These are phyloP conservation scores for Ceratocystis albifundus DNA, from an alignment of 2,329 filamentous ascomycete species.

Conservation along the genomic window DNA sequence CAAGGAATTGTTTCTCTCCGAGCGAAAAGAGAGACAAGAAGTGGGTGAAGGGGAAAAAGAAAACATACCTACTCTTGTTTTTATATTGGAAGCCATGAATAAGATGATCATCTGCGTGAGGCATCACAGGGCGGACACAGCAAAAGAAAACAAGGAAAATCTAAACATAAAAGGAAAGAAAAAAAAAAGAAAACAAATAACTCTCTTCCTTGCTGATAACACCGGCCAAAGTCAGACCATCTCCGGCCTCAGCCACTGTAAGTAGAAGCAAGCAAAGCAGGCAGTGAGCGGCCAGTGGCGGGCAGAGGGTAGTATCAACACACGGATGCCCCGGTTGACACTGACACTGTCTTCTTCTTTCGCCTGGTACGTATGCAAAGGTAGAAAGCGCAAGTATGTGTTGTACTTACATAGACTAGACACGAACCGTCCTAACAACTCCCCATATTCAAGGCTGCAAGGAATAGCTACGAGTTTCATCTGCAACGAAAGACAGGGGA, in stretches of 20 bases:
- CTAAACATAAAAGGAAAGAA: background rate
- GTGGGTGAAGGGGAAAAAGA: background rate
- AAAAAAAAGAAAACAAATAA: background rate
- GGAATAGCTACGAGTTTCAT: background rate
- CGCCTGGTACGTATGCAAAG: background rate
- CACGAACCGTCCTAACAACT: background rate
- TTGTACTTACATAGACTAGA: background rate
- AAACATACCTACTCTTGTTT: background rate
- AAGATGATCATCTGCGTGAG: background rate
- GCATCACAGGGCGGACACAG: background rate
- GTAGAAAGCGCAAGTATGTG: background rate
- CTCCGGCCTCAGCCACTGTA: background rate
- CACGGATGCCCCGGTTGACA: too few species aligned
- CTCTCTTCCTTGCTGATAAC: too few species aligned
- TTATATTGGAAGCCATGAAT: background rate
- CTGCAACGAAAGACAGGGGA: background rate
- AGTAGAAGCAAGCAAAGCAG: background rate
- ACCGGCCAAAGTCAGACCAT: too few species aligned
- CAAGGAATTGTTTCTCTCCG: background rate
- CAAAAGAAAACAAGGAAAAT: background rate
- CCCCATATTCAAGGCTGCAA: background rate
- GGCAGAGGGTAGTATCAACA: too few species aligned
- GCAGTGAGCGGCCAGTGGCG: background rate
- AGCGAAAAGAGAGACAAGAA: background rate
- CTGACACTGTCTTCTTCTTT: too few species aligned